Base-by-base conservation (phyloP, 2,329 filamentous ascomycete genomes). In the Fusarium sulawesiense region DNA sequence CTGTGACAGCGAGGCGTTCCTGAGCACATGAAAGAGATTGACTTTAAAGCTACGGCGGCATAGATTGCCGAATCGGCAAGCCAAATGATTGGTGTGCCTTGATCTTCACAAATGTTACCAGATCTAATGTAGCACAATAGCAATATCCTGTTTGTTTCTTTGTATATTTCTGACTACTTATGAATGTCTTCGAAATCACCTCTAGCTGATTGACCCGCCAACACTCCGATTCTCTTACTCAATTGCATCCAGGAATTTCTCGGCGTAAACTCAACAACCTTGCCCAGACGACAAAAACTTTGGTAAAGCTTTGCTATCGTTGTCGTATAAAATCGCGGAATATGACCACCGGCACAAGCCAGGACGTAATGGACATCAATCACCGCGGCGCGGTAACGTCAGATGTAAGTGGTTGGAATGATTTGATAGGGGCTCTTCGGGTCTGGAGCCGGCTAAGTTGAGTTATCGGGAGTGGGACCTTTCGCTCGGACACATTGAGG, bases 321-420 rank as follows among this genome's bases (percentile, higher is more conserved):
- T 34, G n/a, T 66, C 64, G 68, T 64, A 66, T 53, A 29, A 64
- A 54, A 60, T 50, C 48, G 63, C 71, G 72, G 72, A 74, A 69
- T 51, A 66, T 56, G 20, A 65, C 37, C 46, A 61, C 72, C 68
- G 72, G 37, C 18, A 27, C 20, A 27, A 62, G 46, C 37, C 25
- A 57, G 48, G 44, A 72, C 64, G 56, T 72, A 63, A 64, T 73
- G 72, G 72, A 74, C 68, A 73, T 74, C 72, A 74, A 74, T 75
- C 66, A 74, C 72, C 72, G 72, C 44, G 23, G 62, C 41, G 40
- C 46, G 37, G 62, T 30, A 55, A 50, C 25, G 48, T 46, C 47
- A 55, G 30, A 51, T 23, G 23, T 12, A 49, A 49, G 45, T 47
- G 40, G 49, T 61, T 60, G 54, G 60, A 49, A 64, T 54, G 45